Conservation (phyloP, 192 early-diverging fungal species). For the Phycomyces nitens region DNA sequence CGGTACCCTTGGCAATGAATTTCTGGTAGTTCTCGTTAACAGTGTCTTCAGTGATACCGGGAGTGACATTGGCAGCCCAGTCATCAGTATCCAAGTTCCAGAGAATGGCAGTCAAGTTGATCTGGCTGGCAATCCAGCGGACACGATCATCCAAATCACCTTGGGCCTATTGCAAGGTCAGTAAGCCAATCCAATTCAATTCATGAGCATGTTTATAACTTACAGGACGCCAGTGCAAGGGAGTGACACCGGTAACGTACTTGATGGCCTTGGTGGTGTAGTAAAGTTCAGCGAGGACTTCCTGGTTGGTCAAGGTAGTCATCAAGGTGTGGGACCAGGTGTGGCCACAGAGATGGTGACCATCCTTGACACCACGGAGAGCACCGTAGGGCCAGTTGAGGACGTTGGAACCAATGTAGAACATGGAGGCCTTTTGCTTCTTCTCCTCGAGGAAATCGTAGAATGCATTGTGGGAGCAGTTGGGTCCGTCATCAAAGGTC, state of each 20-base stretch:
- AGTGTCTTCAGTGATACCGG: constrained; percentile 18
- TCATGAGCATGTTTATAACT: constrained; percentile 4
- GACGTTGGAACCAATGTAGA: constrained; percentile 38
- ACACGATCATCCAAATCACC: constrained; percentile 51
- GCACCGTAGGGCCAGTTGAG: constrained; percentile 32
- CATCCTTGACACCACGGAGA: constrained; percentile 38
- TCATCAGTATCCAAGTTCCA: constrained; percentile 54
- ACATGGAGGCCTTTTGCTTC: constrained; percentile 33
- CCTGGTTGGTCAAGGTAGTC: constrained; percentile 38
- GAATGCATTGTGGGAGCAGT: constrained; percentile 36
- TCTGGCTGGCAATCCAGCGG: constrained; percentile 43
- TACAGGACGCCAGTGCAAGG: constrained; percentile 47
- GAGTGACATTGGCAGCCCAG: constrained; percentile 25
- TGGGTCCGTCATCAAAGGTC: constrained; percentile 57
- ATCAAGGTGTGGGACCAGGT: constrained; percentile 56
- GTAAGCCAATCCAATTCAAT: constrained; percentile 15
- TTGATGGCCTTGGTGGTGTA: constrained; percentile 50
- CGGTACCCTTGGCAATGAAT: constrained; percentile 18
- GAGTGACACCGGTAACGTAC: constrained; percentile 43
- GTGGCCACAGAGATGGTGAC: constrained; percentile 56
- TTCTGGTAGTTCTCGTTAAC: constrained; percentile 25
- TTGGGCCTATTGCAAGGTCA: constrained; percentile 10
- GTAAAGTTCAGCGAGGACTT: constrained; percentile 53
- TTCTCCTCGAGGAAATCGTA: constrained; percentile 38
- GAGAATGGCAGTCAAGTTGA: constrained; percentile 45